Evolutionary conservation across 345 rosid genomes (phyloP).

Genomic region (Acer saccharum): DNA sequence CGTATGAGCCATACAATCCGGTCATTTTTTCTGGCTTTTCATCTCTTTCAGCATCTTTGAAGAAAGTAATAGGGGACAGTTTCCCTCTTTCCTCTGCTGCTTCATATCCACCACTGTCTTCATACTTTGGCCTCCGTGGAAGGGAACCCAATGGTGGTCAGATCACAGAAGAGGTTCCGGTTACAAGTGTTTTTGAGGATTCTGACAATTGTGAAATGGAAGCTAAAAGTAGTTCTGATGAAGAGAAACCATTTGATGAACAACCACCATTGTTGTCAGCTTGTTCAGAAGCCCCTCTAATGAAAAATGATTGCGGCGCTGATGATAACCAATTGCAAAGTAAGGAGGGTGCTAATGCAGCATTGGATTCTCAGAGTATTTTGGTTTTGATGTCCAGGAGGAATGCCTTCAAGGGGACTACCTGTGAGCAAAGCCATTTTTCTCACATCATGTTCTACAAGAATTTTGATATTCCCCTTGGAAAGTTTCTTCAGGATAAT

Average conservation of each 20-base stretch:
- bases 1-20: constrained; percentile 76
- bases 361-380: constrained; percentile 70
- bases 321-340: constrained; percentile 38
- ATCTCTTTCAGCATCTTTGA: constrained; percentile 72
- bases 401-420: constrained; percentile 62
- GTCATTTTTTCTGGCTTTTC: constrained; percentile 74
- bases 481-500: constrained; percentile 78
- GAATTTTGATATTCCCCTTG: constrained; percentile 85
- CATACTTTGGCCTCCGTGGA: constrained; percentile 59
- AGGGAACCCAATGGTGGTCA: constrained; percentile 33
- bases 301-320: constrained; percentile 31
- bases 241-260: constrained; percentile 38
- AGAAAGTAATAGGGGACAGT: constrained; percentile 54
- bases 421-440: constrained; percentile 92
- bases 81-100: constrained; percentile 46
- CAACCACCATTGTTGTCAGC: constrained; percentile 31
- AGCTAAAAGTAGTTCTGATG: constrained; percentile 30
- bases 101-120: constrained; percentile 49
- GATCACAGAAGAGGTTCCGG: constrained; percentile 41
- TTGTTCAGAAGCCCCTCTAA: constrained; percentile 30
- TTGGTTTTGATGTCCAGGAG: constrained; percentile 87
- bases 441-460: constrained; percentile 91
- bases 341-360: constrained; percentile 44
- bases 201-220: constrained; percentile 35
- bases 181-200: constrained; percentile 37